Conservation (phyloP, 768 basidiomycete genomes). For the Sporobolomyces pararoseus region DNA sequence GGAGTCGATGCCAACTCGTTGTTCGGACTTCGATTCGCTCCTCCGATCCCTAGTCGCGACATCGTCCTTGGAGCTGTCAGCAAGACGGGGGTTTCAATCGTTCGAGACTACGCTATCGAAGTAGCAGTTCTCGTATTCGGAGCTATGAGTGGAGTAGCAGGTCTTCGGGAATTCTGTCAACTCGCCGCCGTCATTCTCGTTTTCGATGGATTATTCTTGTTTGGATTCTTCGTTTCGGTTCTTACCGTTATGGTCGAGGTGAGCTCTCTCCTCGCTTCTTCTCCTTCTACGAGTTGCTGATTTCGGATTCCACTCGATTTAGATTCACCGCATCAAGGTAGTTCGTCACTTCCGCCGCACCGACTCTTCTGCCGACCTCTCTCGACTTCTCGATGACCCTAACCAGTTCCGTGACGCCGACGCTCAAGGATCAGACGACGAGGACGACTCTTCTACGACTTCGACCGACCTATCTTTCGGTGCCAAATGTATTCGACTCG, state of each 20-base stretch:
- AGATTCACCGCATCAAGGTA: conserved; percentile 55
- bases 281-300: neutral
- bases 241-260: conserved; percentile 96
- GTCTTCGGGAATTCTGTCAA: conserved; percentile 88
- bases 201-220: conserved; percentile 81
- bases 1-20: neutral
- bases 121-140: conserved; percentile 83
- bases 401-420: conserved; percentile 24
- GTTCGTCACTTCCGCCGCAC: conserved; percentile 50
- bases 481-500: conserved; percentile 39
- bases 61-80: conserved; percentile 80
- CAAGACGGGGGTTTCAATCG: conserved; percentile 72
- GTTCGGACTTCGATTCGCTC: conserved; percentile 39
- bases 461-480: conserved; percentile 19
- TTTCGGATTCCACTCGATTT: neutral
- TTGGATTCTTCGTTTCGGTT: conserved; percentile 83
- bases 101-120: conserved; percentile 89
- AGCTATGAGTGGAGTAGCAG: conserved; percentile 78
- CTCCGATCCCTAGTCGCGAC: conserved; percentile 52
- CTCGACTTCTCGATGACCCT: conserved; percentile 43
- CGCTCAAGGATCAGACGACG: conserved; percentile 31
- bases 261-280: conserved; percentile 7
- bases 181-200: conserved; percentile 82
- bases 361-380: conserved; percentile 45
- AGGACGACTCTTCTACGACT: conserved; percentile 12